Evolutionary conservation across 192 early-diverging fungal genomes (phyloP).

Genomic region (Backusella mclennaniae): DNA sequence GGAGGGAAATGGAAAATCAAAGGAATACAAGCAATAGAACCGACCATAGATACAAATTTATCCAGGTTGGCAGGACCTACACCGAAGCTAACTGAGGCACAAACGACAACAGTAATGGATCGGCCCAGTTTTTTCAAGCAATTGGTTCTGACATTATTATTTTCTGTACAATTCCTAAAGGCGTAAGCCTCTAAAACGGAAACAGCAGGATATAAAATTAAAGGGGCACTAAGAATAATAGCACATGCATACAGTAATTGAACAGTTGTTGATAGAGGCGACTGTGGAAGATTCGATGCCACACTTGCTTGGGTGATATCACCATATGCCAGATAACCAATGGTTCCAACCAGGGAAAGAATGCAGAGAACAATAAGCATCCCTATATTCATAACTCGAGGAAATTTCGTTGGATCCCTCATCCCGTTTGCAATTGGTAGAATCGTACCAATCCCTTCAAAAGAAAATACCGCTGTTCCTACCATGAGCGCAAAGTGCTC

Average conservation of each 20-base stretch:
- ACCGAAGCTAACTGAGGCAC: conserved; percentile 64
- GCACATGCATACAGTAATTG: conserved; percentile 82
- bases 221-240: conserved; percentile 68
- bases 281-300: conserved; percentile 71
- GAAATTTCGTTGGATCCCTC: conserved; percentile 81
- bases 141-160: conserved; percentile 55
- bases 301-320: conserved; percentile 74
- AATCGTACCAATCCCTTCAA: conserved; percentile 43
- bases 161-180: conserved; percentile 46
- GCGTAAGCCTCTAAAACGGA: conserved; percentile 70
- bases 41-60: conserved; percentile 83
- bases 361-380: conserved; percentile 62
- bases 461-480: conserved; percentile 60
- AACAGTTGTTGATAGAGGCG: conserved; percentile 49
- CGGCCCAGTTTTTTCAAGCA: conserved; percentile 68
- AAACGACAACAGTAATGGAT: conserved; percentile 51
- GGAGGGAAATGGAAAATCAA: conserved; percentile 77
- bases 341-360: conserved; percentile 69
- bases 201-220: conserved; percentile 75
- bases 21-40: conserved; percentile 72
- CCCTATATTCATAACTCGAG: conserved; percentile 60
- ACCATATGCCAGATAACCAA: conserved; percentile 79
- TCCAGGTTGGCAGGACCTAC: conserved; percentile 69
- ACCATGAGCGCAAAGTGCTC: conserved; percentile 66
- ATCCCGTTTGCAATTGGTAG: conserved; percentile 69